These are phyloP conservation scores for Pleurotus sapidus DNA, from an alignment of 768 basidiomycete species.

Conservation along the genomic window DNA sequence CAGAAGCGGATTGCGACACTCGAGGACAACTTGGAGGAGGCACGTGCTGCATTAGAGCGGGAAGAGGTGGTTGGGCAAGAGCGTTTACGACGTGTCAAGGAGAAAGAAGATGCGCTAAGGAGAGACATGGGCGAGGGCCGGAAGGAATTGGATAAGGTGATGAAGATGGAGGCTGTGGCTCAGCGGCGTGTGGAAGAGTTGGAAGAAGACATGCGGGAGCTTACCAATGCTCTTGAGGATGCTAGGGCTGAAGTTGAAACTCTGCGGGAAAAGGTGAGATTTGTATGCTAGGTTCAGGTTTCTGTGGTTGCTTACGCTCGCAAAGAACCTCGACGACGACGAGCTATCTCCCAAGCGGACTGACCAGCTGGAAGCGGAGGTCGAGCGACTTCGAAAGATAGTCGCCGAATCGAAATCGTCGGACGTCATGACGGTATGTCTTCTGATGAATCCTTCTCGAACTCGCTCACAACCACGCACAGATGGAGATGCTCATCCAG, in stretches of 20 bases:
- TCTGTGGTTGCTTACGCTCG: constrained; percentile 4
- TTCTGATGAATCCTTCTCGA: neutral
- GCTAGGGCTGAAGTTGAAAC: constrained; percentile 88
- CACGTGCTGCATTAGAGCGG: constrained; percentile 61
- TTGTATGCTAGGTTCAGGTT: neutral
- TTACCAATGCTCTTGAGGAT: constrained; percentile 82
- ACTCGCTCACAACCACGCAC: constrained; percentile 3
- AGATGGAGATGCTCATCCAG: constrained; percentile 25
- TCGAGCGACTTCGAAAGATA: constrained; percentile 47
- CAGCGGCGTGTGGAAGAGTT: constrained; percentile 76
- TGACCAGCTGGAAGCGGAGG: constrained; percentile 50
- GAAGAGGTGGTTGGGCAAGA: constrained; percentile 68
- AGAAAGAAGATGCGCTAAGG: constrained; percentile 68
- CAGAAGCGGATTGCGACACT: constrained; percentile 71
- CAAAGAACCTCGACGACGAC: constrained; percentile 58
- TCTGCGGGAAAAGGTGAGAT: constrained; percentile 71
- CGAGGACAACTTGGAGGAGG: constrained; percentile 87
- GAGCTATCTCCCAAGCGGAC: neutral
- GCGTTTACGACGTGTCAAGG: constrained; percentile 63
- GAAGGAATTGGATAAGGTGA: constrained; percentile 60
- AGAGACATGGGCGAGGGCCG: constrained; percentile 68
- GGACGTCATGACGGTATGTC: constrained; percentile 19
- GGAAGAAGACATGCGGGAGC: constrained; percentile 88
- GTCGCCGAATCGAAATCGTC: constrained; percentile 35
- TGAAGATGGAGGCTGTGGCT: constrained; percentile 59